Evolutionary conservation across 306 rosid genomes (phyloP).

Genomic region (Myrica gale): DNA sequence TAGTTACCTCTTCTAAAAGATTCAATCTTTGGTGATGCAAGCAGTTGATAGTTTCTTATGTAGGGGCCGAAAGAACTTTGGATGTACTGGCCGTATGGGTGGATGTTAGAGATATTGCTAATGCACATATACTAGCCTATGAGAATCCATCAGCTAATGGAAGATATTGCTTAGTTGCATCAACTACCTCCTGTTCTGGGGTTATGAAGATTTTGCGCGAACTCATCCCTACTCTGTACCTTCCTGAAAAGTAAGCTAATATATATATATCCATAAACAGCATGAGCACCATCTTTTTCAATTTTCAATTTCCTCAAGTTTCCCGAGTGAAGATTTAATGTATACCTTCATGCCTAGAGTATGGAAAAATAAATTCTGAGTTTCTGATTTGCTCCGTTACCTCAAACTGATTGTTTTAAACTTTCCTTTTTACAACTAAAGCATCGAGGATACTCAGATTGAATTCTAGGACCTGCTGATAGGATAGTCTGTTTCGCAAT

Average conservation of each 20-base stretch:
- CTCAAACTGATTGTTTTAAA: no score
- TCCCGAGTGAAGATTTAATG: not conserved
- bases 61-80: not conserved
- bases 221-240: slow-evolving; percentile 53
- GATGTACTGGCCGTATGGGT: not conserved
- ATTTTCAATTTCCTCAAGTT: not conserved
- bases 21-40: not conserved
- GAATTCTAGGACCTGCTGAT: not conserved
- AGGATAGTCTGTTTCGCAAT: not conserved
- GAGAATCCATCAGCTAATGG: slow-evolving; percentile 54
- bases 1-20: not conserved
- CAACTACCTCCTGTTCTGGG: slow-evolving; percentile 45
- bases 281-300: no score
- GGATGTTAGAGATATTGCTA: slow-evolving; percentile 33
- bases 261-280: no score
- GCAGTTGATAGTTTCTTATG: not conserved
- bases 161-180: slow-evolving; percentile 38
- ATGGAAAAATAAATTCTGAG: no score
- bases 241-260: slow-evolving; percentile 53
- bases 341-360: not conserved
- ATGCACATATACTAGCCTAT: slow-evolving; percentile 46
- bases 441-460: no score
- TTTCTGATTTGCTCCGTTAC: no score
- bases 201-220: slow-evolving; percentile 43
- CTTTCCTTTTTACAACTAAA: no score